Conservation (phyloP, 768 basidiomycete genomes). For the Lentinula guzmanii region DNA sequence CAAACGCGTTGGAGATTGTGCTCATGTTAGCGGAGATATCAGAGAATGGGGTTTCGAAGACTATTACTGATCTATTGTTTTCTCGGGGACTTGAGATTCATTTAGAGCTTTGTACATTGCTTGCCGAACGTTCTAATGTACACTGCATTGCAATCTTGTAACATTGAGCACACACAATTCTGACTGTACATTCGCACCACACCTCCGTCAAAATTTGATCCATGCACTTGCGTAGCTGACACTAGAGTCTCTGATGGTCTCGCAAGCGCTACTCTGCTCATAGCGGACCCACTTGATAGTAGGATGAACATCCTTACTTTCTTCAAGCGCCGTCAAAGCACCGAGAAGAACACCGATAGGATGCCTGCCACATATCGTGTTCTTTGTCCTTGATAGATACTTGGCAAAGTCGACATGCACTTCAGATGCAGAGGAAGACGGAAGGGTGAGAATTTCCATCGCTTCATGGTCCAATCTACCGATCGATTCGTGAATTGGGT, state of each 20-base stretch:
- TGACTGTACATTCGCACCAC: neutral
- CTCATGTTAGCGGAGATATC: constrained; percentile 53
- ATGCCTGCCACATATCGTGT: constrained; percentile 96
- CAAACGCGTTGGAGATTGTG: constrained; percentile 44
- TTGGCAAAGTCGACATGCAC: constrained; percentile 59
- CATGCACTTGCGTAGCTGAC: constrained; percentile 97
- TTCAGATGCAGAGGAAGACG: constrained; percentile 32
- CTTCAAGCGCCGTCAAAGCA: constrained; percentile 57
- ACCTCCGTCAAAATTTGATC: constrained; percentile 45
- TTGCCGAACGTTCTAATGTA: neutral
- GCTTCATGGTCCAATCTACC: constrained; percentile 81
- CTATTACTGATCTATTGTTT: constrained; percentile 2
- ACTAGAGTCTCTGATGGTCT: constrained; percentile 69
- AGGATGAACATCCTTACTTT: constrained; percentile 23
- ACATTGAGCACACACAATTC: too few relatives aligned
- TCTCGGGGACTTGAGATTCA: neutral
- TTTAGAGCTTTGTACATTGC: neutral
- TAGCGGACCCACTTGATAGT: constrained; percentile 83
- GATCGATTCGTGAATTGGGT: constrained; percentile 83
- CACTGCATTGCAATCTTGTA: neutral
- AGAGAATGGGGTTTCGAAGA: constrained; percentile 84
- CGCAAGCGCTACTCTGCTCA: constrained; percentile 83
- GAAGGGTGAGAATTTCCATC: constrained; percentile 63
- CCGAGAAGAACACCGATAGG: constrained; percentile 92
- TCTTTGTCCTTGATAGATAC: constrained; percentile 72